These are phyloP conservation scores for Fibroporia radiculosa DNA, from an alignment of 768 basidiomycete genomes.

Conservation along the genomic window DNA sequence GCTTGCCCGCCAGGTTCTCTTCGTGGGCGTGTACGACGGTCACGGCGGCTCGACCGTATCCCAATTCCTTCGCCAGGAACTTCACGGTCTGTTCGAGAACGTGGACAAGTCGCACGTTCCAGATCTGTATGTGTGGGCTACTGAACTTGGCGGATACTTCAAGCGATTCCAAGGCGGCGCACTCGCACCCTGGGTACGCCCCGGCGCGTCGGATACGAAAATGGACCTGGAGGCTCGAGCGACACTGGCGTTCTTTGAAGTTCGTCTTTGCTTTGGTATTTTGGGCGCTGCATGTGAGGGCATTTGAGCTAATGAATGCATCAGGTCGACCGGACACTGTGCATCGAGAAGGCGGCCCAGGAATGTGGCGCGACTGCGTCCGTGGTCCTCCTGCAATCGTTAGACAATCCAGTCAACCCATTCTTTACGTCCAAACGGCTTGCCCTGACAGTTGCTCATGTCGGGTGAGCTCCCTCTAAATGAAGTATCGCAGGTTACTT, in stretches of 20 bases:
- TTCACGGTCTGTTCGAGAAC: constrained; percentile 80
- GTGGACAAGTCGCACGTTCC: constrained; percentile 65
- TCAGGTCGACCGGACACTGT: constrained; percentile 71
- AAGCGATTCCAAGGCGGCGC: constrained; percentile 80
- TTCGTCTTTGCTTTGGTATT: constrained; percentile 24
- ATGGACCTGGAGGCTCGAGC: constrained; percentile 80
- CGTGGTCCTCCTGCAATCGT: constrained; percentile 82
- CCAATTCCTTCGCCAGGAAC: constrained; percentile 75
- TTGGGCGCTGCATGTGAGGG: background rate
- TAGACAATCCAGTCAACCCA: constrained; percentile 72
- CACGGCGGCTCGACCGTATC: constrained; percentile 92
- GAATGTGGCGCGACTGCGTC: constrained; percentile 88
- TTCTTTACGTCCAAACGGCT: constrained; percentile 77
- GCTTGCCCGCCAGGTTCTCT: constrained; percentile 69
- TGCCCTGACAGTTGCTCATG: constrained; percentile 85
- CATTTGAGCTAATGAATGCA: background rate
- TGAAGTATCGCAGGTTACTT: background rate
- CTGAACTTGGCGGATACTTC: constrained; percentile 84
- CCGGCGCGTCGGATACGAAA: constrained; percentile 22
- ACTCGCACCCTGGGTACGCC: constrained; percentile 56
- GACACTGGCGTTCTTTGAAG: constrained; percentile 83
- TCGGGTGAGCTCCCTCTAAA: constrained; percentile 53
- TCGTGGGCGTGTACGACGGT: constrained; percentile 89
- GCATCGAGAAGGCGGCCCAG: constrained; percentile 60
- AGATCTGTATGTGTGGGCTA: constrained; percentile 69